Evolutionary conservation across 179 eudicot species (phyloP).

Genomic region (Heliamphora pulchella): DNA sequence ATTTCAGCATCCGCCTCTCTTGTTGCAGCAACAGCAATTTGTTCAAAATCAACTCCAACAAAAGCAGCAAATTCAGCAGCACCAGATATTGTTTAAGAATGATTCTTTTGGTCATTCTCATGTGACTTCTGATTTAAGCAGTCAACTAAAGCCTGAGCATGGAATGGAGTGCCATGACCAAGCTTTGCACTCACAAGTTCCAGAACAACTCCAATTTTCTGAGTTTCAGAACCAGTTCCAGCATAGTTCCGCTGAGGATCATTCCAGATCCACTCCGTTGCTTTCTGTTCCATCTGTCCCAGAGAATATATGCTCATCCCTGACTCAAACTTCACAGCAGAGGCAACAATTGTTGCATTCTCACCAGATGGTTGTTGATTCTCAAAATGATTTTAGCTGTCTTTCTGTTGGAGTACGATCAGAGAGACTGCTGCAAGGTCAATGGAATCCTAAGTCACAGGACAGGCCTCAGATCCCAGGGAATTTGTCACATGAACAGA

Average conservation of each 20-base stretch:
- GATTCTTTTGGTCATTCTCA: conserved; percentile 46
- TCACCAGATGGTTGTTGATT: conserved; percentile 33
- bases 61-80: conserved; percentile 44
- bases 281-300: conserved; percentile 36
- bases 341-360: conserved; percentile 35
- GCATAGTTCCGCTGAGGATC: conserved; percentile 28
- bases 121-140: conserved; percentile 27
- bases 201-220: conserved; percentile 39
- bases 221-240: no score
- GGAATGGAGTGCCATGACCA: conserved; percentile 41
- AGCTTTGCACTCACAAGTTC: conserved; percentile 42
- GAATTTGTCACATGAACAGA: conserved; percentile 37
- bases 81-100: conserved; percentile 32
- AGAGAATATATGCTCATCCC: conserved; percentile 37
- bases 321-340: conserved; percentile 40
- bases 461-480: conserved; percentile 33
- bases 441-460: conserved; percentile 46
- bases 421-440: conserved; percentile 39
- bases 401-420: conserved; percentile 41
- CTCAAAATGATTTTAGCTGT: conserved; percentile 41
- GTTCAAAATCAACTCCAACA: conserved; percentile 42
- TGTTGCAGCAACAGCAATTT: conserved; percentile 32
- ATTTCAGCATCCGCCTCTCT: conserved; percentile 48
- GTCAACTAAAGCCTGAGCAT: conserved; percentile 42
- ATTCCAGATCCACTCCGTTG: conserved; percentile 30